These are phyloP conservation scores for Hygrophorus pudorinus DNA, from an alignment of 768 basidiomycete species.

Conservation along the genomic window DNA sequence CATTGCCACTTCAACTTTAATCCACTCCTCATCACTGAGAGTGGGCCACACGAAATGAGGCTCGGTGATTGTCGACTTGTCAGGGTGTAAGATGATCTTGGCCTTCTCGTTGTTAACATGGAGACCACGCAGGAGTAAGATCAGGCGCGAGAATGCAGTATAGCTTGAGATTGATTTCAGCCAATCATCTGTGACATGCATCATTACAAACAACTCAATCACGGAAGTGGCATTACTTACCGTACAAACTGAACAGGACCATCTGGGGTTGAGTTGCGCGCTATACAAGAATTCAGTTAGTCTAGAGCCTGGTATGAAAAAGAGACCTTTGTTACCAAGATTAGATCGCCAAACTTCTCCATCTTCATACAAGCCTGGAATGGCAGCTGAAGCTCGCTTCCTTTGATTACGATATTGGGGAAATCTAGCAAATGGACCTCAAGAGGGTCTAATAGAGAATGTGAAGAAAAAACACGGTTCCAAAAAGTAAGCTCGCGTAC, in stretches of 20 bases:
- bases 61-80: slow-evolving; percentile 94
- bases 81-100: slow-evolving; percentile 95
- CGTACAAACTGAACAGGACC: slow-evolving; percentile 97
- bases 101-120: slow-evolving; percentile 99
- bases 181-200: slow-evolving; percentile 74
- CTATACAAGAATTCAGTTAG: slow-evolving; percentile 22
- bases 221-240: slow-evolving; percentile 23
- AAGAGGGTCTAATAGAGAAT: slow-evolving; percentile 53
- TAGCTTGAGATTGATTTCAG: slow-evolving; percentile 98
- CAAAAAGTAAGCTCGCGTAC: slow-evolving; percentile 27
- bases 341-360: slow-evolving; percentile 99
- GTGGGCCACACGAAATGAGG: slow-evolving; percentile 98
- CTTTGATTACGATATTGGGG: slow-evolving; percentile 99
- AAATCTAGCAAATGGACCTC: slow-evolving; percentile 99
- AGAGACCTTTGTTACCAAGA: slow-evolving; percentile 42
- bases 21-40: slow-evolving; percentile 91
- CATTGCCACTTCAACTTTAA: slow-evolving; percentile 97
- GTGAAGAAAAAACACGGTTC: not conserved
- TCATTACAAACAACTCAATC: slow-evolving; percentile 1
- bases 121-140: slow-evolving; percentile 90
- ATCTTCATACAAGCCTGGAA: slow-evolving; percentile 99
- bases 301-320: not conserved
- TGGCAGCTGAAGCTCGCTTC: slow-evolving; percentile 92
- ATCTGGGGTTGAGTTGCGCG: slow-evolving; percentile 98
- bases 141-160: slow-evolving; percentile 96